Conservation (phyloP, 306 rosid species). For the Abrus precatorius region DNA sequence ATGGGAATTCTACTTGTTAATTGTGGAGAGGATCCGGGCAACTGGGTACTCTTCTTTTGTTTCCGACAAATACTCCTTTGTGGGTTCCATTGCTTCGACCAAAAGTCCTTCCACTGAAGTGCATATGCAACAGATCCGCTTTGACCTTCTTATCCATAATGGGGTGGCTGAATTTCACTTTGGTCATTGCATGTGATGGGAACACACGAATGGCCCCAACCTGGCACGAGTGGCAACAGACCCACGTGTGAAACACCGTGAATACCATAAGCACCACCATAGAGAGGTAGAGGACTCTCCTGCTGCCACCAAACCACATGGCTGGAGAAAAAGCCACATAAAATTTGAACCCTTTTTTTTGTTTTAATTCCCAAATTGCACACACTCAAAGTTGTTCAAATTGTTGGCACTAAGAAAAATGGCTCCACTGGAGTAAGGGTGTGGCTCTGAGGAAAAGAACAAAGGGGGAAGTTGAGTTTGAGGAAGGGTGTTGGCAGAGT, state of each 20-base stretch:
- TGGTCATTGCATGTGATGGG: slow-evolving; percentile 48
- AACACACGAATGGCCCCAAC: slow-evolving; percentile 66
- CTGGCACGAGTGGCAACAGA: slow-evolving; percentile 56
- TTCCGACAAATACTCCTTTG: slow-evolving; percentile 59
- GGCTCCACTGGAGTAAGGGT: background rate
- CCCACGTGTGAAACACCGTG: slow-evolving; percentile 61
- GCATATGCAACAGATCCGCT: slow-evolving; percentile 59
- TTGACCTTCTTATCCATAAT: slow-evolving; percentile 31
- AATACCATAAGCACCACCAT: slow-evolving; percentile 47
- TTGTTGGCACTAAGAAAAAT: background rate
- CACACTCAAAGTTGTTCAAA: background rate
- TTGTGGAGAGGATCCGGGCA: slow-evolving; percentile 98
- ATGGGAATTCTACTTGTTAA: slow-evolving; percentile 51
- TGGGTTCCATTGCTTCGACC: slow-evolving; percentile 42
- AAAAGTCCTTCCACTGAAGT: slow-evolving; percentile 54
- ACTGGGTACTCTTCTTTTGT: slow-evolving; percentile 80
- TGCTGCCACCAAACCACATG: slow-evolving; percentile 59
- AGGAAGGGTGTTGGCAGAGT: background rate
- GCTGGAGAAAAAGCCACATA: slow-evolving; percentile 52
- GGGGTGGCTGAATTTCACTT: slow-evolving; percentile 34
- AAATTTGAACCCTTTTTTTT: slow-evolving; percentile 24
- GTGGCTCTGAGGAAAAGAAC: slow-evolving; percentile 33
- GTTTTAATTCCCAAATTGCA: background rate
- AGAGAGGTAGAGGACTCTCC: slow-evolving; percentile 52
- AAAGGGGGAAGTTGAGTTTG: slow-evolving; percentile 23